Evolutionary conservation across 139 green algal genomes (phyloP).

Genomic region (Deuterostichococcus epilithicus): DNA sequence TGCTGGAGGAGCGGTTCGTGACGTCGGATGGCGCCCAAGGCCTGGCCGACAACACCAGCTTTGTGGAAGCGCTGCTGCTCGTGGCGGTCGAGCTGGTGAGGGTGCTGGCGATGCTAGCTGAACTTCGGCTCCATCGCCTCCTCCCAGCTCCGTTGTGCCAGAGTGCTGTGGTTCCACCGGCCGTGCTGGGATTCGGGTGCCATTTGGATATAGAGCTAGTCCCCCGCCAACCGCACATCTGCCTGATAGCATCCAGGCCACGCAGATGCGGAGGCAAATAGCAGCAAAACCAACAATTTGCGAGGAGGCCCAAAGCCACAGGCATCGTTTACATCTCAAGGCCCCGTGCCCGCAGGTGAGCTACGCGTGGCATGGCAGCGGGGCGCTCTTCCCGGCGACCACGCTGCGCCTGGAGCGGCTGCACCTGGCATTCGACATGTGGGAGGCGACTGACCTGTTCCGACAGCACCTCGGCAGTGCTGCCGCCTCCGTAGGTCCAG

Average conservation of each 20-base stretch:
- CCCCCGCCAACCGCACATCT: no score
- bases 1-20: background rate
- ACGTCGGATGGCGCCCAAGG: background rate
- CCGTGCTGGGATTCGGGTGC: no score
- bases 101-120: no score
- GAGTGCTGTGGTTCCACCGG: no score
- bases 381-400: constrained; percentile 2
- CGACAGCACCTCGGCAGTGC: background rate
- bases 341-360: background rate
- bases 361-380: background rate
- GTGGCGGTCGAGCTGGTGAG: background rate
- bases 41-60: background rate
- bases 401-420: background rate
- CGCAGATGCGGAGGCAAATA: no score
- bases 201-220: no score
- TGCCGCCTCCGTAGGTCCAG: background rate
- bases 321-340: no score
- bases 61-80: background rate
- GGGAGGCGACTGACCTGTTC: background rate
- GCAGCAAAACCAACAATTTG: no score
- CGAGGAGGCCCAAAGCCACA: no score
- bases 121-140: no score
- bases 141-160: no score
- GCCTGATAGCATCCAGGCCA: no score
- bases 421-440: background rate